Evolutionary conservation across 2,329 filamentous ascomycete species (phyloP).

Genomic region (Trichoderma polysporum): DNA sequence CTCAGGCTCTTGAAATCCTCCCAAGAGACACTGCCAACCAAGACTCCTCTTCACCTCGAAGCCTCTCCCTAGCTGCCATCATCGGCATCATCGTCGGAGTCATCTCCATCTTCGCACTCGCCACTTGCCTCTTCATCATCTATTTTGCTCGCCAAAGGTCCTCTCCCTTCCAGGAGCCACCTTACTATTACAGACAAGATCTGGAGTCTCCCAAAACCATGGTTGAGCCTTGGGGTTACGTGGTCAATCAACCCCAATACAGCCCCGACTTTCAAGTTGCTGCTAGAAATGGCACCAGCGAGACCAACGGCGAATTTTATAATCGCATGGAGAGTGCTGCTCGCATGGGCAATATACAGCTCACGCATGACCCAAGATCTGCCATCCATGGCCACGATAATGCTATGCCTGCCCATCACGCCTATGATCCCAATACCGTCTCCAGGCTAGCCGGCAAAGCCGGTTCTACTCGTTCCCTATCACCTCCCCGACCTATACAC

Average conservation of each 20-base stretch:
- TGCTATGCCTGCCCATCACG: conserved; percentile 48
- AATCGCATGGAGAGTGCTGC: conserved; percentile 37
- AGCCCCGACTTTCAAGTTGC: not conserved
- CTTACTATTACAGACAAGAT: conserved; percentile 21
- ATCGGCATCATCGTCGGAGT: conserved; percentile 53
- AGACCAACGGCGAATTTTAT: conserved; percentile 42
- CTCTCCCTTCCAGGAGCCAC: conserved; percentile 27
- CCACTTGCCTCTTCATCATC: conserved; percentile 45
- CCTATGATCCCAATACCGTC: conserved; percentile 36
- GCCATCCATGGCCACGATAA: conserved; percentile 27
- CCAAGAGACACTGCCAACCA: conserved; percentile 38
- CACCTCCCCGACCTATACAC: conserved; percentile 16
- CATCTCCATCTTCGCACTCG: conserved; percentile 43
- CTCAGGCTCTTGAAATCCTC: conserved; percentile 25
- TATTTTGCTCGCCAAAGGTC: conserved; percentile 48
- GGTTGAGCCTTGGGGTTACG: conserved; percentile 28
- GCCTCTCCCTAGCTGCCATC: conserved; percentile 50
- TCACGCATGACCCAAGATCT: conserved; percentile 32
- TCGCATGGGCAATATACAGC: conserved; percentile 24
- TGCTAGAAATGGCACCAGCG: conserved; percentile 26
- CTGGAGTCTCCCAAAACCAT: conserved; percentile 26
- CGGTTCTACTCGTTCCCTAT: conserved; percentile 2
- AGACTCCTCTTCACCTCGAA: conserved; percentile 29
- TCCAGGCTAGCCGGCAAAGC: not conserved
- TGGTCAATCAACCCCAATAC: conserved; percentile 28